phyloP scores from a whole-genome alignment of 1,139 yeast genomes.

The Hyphopichia khmerensis region DNA sequence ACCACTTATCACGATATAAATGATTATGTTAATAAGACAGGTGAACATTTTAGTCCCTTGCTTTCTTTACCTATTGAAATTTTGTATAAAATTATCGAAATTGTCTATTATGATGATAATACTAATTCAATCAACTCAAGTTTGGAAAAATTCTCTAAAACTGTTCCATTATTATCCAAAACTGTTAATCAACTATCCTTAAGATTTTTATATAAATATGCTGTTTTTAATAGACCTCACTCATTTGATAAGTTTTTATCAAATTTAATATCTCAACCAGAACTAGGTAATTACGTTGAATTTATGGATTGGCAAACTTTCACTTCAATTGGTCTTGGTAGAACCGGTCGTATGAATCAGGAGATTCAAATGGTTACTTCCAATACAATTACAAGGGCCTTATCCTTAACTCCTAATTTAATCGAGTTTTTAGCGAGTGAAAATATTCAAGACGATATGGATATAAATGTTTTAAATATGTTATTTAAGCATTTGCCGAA shows the following conservation, averaged over 20 bases:
- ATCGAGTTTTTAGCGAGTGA: constrained; percentile 82
- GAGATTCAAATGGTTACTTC: constrained; percentile 90
- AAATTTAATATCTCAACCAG: constrained; percentile 50
- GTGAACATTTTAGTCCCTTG: constrained; percentile 18
- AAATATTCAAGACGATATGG: constrained; percentile 82
- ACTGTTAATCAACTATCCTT: constrained; percentile 33
- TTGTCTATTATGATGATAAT: constrained; percentile 42
- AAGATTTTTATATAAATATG: constrained; percentile 59
- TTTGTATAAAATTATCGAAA: constrained; percentile 42
- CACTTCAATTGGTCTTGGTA: constrained; percentile 86
- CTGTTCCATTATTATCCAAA: constrained; percentile 37
- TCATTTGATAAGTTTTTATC: constrained; percentile 71
- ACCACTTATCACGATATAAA: constrained; percentile 10
- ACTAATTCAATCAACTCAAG: constrained; percentile 41
- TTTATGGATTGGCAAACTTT: constrained; percentile 85
- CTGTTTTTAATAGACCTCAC: constrained; percentile 76
- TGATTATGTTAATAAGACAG: not conserved
- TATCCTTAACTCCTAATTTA: constrained; percentile 63
- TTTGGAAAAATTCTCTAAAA: constrained; percentile 41
- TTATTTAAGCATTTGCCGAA: constrained; percentile 60
- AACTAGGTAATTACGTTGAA: constrained; percentile 65
- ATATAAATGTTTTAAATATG: constrained; percentile 54
- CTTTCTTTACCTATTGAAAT: constrained; percentile 43
- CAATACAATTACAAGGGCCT: constrained; percentile 62
- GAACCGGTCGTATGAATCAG: constrained; percentile 86